Percentiles rank a stretch among this genome's conserved stretches.
phyloP scores from a whole-genome alignment of 2,329 filamentous ascomycete species.

The Amesomyces nigricolor region DNA sequence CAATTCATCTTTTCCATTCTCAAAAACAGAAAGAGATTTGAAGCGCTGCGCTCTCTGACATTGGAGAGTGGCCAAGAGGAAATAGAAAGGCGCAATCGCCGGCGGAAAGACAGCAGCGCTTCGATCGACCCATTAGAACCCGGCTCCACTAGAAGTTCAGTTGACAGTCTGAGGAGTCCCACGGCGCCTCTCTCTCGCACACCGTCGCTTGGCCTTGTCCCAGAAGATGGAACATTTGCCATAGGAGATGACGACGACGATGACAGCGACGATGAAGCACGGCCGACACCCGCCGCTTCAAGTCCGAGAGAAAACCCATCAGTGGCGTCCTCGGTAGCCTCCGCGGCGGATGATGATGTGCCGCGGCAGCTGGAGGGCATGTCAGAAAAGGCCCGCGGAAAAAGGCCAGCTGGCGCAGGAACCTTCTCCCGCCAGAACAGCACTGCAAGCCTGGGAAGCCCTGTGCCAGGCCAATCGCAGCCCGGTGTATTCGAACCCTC shows the following conservation, averaged over 20 bases:
- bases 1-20: conserved; percentile 75
- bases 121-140: conserved; percentile 46
- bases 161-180: conserved; percentile 63
- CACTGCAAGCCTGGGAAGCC: conserved; percentile 68
- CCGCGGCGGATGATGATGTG: conserved; percentile 67
- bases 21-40: conserved; percentile 74
- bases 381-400: conserved; percentile 95
- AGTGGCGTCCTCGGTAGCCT: conserved; percentile 63
- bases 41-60: conserved; percentile 80
- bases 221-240: conserved; percentile 75
- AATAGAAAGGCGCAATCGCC: conserved; percentile 71
- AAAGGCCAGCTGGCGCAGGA: conserved; percentile 80
- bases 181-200: conserved; percentile 47
- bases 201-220: conserved; percentile 59
- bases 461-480: conserved; percentile 51
- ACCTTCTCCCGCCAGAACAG: conserved; percentile 88
- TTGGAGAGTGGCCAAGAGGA: conserved; percentile 89
- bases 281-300: conserved; percentile 55
- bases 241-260: conserved; percentile 73
- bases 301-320: conserved; percentile 59
- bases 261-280: conserved; percentile 45
- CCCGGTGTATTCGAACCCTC: conserved; percentile 70
- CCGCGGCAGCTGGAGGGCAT: conserved; percentile 81
- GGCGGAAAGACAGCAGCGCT: conserved; percentile 57
- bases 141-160: conserved; percentile 53